A percentile compares a stretch with the other conserved stretches of the same genome.
Conservation (phyloP, 1,284 basidiomycete genomes). For the Malassezia japonica region DNA sequence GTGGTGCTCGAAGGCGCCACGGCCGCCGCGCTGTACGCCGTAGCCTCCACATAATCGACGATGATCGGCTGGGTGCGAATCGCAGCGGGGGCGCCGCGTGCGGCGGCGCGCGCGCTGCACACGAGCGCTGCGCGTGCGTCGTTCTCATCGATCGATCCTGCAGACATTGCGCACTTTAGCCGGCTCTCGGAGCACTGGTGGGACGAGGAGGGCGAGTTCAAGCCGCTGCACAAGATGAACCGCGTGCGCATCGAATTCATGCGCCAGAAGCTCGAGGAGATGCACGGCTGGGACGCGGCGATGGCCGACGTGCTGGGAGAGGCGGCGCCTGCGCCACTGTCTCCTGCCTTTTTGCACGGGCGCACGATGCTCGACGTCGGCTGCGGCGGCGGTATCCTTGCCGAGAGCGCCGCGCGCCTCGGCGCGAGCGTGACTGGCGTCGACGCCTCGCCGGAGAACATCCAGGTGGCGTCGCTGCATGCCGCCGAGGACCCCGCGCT, state of each 20-base stretch:
- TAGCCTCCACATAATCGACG: neutral
- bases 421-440: slow-evolving; percentile 78
- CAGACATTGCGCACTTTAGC: slow-evolving; percentile 71
- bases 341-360: slow-evolving; percentile 51
- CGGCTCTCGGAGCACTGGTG: slow-evolving; percentile 87
- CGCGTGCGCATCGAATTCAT: slow-evolving; percentile 77
- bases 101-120: slow-evolving; percentile 1
- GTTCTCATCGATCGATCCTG: slow-evolving; percentile 28
- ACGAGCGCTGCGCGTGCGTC: neutral
- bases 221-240: slow-evolving; percentile 88
- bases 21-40: slow-evolving; percentile 4
- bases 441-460: slow-evolving; percentile 79
- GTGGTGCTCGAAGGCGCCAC: slow-evolving; percentile 8
- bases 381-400: slow-evolving; percentile 86
- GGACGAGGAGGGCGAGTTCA: slow-evolving; percentile 88
- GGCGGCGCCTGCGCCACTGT: slow-evolving; percentile 37
- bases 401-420: slow-evolving; percentile 80
- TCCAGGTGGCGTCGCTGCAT: slow-evolving; percentile 74
- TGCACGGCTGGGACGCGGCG: slow-evolving; percentile 37
- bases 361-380: slow-evolving; percentile 73
- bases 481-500: slow-evolving; percentile 63
- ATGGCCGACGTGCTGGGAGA: slow-evolving; percentile 15
- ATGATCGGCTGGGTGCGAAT: neutral
- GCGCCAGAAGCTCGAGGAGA: slow-evolving; percentile 58
- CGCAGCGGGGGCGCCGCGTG: neutral